A percentile compares a stretch with the other conserved stretches of the same genome.
Evolutionary conservation across 768 basidiomycete species (phyloP).

Genomic region (Calvatia gigantea): DNA sequence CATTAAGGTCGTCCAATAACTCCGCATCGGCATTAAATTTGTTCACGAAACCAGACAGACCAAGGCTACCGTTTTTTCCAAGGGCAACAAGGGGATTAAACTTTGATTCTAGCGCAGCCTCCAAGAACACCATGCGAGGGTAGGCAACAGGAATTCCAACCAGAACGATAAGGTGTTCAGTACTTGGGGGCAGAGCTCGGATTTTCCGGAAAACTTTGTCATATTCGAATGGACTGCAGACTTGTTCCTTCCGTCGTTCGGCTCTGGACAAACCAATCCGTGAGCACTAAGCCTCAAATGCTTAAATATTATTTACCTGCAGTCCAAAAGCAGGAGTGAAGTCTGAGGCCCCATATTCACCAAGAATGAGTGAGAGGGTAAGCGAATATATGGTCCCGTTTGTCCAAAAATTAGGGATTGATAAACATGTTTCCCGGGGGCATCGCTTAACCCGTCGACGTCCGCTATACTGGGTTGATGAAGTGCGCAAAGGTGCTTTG

Average conservation of each 20-base stretch:
- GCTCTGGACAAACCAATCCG: conserved; percentile 51
- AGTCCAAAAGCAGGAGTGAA: conserved; percentile 74
- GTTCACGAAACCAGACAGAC: conserved; percentile 78
- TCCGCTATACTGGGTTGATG: conserved; percentile 42
- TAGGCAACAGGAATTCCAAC: conserved; percentile 85
- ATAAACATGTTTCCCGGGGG: conserved; percentile 57
- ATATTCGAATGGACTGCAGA: conserved; percentile 77
- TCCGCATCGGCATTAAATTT: conserved; percentile 93
- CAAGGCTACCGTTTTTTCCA: conserved; percentile 62
- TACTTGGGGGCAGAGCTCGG: conserved; percentile 50
- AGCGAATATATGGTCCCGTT: conserved; percentile 72
- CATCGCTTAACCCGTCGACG: conserved; percentile 69
- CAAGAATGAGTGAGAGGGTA: conserved; percentile 80
- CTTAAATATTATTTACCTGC: conserved; percentile 50
- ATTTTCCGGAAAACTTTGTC: conserved; percentile 65
- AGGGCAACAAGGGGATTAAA: conserved; percentile 82
- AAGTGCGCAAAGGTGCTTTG: not conserved
- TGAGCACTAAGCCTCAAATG: conserved; percentile 5
- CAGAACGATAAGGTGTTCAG: conserved; percentile 84
- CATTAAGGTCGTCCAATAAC: conserved; percentile 90
- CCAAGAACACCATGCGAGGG: conserved; percentile 90
- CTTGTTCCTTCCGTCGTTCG: conserved; percentile 78
- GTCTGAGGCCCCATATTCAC: conserved; percentile 77
- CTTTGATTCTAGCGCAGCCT: conserved; percentile 72
- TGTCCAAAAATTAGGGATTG: conserved; percentile 74